Evolutionary conservation across 805 yeast genomes (phyloP).

Genomic region (Kazachstania martiniae): DNA sequence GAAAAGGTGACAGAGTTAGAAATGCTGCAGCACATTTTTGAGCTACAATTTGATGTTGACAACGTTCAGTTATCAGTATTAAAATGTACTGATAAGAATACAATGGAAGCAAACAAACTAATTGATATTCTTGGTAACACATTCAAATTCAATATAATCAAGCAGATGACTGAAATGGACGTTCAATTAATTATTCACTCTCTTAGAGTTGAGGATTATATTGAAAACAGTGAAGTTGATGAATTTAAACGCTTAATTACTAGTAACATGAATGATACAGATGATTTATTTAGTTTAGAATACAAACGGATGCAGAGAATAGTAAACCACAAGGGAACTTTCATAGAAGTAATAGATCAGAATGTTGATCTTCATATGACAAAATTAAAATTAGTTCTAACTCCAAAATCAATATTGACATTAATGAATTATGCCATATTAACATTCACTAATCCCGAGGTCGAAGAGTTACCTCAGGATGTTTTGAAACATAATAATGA

Average conservation of each 20-base stretch:
- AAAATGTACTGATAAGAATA: conserved; percentile 53
- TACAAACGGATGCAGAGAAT: conserved; percentile 51
- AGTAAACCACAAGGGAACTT: conserved; percentile 39
- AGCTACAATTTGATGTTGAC: conserved; percentile 61
- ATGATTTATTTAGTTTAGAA: conserved; percentile 47
- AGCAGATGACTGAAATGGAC: conserved; percentile 49
- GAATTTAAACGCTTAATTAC: conserved; percentile 64
- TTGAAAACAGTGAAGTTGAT: conserved; percentile 45
- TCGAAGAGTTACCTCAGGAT: conserved; percentile 59
- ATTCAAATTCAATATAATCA: conserved; percentile 48
- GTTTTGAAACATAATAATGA: conserved; percentile 56
- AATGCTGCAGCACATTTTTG: conserved; percentile 53
- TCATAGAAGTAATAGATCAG: conserved; percentile 67
- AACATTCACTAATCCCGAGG: conserved; percentile 77
- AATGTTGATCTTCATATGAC: conserved; percentile 63
- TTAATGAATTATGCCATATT: conserved; percentile 70
- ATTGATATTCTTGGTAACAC: conserved; percentile 64
- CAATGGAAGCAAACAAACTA: conserved; percentile 54
- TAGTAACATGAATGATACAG: conserved; percentile 32
- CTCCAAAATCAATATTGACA: conserved; percentile 69
- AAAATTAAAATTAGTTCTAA: conserved; percentile 61
- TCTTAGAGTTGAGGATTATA: conserved; percentile 62
- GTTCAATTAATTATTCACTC: conserved; percentile 56
- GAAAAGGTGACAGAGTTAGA: conserved; percentile 35
- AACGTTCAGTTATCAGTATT: conserved; percentile 49